Evolutionary conservation across 2,329 filamentous ascomycete species (phyloP).

Genomic region (Cladophialophora bantiana): DNA sequence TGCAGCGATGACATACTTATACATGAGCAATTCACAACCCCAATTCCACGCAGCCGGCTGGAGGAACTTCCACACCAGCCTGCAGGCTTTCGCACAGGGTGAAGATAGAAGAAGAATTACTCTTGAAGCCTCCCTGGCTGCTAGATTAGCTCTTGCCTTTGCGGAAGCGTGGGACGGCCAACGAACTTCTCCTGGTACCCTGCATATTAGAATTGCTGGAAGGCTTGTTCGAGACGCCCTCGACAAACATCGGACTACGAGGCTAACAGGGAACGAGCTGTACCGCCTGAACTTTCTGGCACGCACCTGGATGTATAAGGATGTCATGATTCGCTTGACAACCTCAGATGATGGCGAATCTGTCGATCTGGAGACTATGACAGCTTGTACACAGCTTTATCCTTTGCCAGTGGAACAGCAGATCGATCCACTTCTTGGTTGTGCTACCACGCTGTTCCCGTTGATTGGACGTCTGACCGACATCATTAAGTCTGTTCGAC

Average conservation of each 20-base stretch:
- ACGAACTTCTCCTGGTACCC: constrained; percentile 15
- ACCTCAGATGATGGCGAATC: constrained; percentile 65
- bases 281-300: constrained; percentile 63
- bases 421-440: constrained; percentile 74
- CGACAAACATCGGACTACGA: constrained; percentile 49
- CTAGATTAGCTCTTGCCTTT: constrained; percentile 21
- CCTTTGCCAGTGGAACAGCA: constrained; percentile 47
- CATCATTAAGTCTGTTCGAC: constrained; percentile 67
- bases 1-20: constrained; percentile 27
- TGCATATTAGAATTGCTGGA: constrained; percentile 22
- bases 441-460: constrained; percentile 70
- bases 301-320: constrained; percentile 75
- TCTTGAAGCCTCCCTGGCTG: constrained; percentile 15
- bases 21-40: constrained; percentile 18
- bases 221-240: constrained; percentile 15
- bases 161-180: constrained; percentile 25
- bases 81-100: constrained; percentile 7
- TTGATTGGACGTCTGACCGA: constrained; percentile 71
- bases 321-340: constrained; percentile 73
- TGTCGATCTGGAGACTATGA: constrained; percentile 59
- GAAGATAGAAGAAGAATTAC: not conserved
- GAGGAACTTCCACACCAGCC: constrained; percentile 8
- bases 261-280: not conserved
- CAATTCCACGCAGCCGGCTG: constrained; percentile 9
- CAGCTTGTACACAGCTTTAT: constrained; percentile 42